Conservation (phyloP, 331 rosid species). For the Quercus lobata region DNA sequence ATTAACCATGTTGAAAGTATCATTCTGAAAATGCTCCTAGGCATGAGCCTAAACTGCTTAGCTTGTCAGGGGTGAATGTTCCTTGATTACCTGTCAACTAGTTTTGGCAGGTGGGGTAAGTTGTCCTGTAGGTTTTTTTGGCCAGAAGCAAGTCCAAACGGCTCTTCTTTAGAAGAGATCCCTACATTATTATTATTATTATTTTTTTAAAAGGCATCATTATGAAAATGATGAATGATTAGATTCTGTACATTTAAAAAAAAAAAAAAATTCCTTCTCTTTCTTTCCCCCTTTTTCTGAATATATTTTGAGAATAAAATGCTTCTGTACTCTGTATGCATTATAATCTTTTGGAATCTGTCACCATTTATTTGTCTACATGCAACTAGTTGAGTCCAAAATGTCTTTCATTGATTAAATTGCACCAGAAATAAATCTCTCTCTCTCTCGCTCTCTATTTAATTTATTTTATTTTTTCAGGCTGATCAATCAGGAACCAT, state of each 20-base stretch:
- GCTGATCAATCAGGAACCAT: constrained; percentile 75
- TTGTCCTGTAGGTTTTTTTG: too few relatives aligned
- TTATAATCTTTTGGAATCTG: background rate
- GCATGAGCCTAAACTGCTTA: too few relatives aligned
- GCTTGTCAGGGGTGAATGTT: too few relatives aligned
- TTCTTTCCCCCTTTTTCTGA: background rate
- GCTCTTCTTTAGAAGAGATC: too few relatives aligned
- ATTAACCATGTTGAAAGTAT: background rate
- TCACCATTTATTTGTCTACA: background rate
- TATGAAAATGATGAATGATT: background rate
- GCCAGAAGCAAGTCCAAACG: too few relatives aligned
- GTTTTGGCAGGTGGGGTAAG: too few relatives aligned
- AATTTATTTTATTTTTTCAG: constrained; percentile 20
- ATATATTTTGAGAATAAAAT: background rate
- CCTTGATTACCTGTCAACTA: too few relatives aligned
- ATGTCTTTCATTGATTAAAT: background rate
- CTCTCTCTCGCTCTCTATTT: too few relatives aligned
- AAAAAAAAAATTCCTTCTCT: background rate
- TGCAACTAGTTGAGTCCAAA: background rate
- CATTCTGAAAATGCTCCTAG: background rate
- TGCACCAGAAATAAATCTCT: background rate
- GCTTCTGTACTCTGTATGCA: background rate
- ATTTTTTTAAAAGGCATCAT: background rate
- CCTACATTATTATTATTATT: too few relatives aligned
- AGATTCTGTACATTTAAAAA: background rate